These are phyloP conservation scores for Trypanosoma theileri DNA, from an alignment of 208 protist species.

Conservation along the genomic window DNA sequence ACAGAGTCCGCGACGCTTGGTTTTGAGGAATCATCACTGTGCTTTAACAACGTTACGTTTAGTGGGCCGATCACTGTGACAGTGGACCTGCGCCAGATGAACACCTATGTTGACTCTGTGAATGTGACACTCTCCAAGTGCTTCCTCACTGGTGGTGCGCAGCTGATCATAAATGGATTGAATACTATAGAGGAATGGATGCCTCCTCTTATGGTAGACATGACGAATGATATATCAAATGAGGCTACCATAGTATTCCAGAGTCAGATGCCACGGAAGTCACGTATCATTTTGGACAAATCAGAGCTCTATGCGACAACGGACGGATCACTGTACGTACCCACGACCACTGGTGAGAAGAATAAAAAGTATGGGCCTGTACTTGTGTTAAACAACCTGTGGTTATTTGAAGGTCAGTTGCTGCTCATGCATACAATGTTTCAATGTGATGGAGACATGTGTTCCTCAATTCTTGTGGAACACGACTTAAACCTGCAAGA, in stretches of 20 bases:
- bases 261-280: background rate
- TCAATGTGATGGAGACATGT: background rate
- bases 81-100: conserved; percentile 8
- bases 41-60: conserved; percentile 14
- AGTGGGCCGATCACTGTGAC: conserved; percentile 19
- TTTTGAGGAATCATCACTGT: background rate
- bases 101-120: conserved; percentile 2
- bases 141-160: conserved; percentile 7
- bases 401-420: conserved; percentile 1
- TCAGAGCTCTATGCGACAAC: background rate
- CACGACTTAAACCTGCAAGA: background rate
- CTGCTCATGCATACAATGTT: conserved; percentile 9
- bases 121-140: conserved; percentile 13
- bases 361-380: background rate
- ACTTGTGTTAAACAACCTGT: conserved; percentile 12
- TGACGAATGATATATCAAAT: conserved; percentile 12
- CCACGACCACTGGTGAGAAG: background rate
- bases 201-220: conserved; percentile 6
- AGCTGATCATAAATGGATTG: conserved; percentile 9
- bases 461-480: conserved; percentile 18
- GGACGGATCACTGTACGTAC: background rate
- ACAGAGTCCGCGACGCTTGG: conserved; percentile 4
- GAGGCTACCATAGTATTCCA: conserved; percentile 11
- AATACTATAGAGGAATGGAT: background rate
- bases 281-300: background rate